A percentile compares a stretch with the other conserved stretches of the same genome.
phyloP scores from a whole-genome alignment of 257 asterid species.

The Ophiorrhiza pumila region DNA sequence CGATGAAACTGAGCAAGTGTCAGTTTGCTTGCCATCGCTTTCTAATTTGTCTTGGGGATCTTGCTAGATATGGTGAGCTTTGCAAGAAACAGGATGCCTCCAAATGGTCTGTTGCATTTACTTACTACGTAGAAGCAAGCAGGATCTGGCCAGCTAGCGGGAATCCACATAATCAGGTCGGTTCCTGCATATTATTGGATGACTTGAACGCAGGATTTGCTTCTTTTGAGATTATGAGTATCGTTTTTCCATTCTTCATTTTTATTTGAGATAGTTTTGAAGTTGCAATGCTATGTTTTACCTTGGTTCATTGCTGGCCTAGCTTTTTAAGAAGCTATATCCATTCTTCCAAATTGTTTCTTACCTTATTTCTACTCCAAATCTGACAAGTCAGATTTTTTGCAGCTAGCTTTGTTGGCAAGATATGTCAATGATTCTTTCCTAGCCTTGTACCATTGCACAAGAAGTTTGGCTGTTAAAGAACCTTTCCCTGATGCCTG shows the following conservation, averaged over 20 bases:
- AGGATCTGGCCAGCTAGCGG: slow-evolving; percentile 80
- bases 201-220: not conserved
- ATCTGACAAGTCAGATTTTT: slow-evolving; percentile 8
- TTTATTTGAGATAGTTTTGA: not conserved
- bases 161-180: slow-evolving; percentile 94
- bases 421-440: slow-evolving; percentile 69
- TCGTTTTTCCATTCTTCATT: not conserved
- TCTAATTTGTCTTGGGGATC: slow-evolving; percentile 83
- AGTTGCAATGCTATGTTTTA: not conserved
- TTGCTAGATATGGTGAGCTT: slow-evolving; percentile 68
- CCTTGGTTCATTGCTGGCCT: not conserved
- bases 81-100: slow-evolving; percentile 47
- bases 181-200: not conserved
- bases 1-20: slow-evolving; percentile 35
- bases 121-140: slow-evolving; percentile 66
- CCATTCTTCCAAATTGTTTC: not conserved
- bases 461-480: slow-evolving; percentile 81
- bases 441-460: slow-evolving; percentile 82
- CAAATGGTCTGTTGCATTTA: slow-evolving; percentile 77
- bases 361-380: not conserved
- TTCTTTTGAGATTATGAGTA: not conserved
- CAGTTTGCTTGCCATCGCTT: slow-evolving; percentile 79
- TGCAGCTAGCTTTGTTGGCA: slow-evolving; percentile 85
- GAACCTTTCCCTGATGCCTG: slow-evolving; percentile 96
- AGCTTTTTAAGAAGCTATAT: not conserved